Evolutionary conservation across 2,329 filamentous ascomycete genomes (phyloP), one percentile per base, ranked within the genome.

Genomic region (Aspergillus ochraceoroseus): DNA sequence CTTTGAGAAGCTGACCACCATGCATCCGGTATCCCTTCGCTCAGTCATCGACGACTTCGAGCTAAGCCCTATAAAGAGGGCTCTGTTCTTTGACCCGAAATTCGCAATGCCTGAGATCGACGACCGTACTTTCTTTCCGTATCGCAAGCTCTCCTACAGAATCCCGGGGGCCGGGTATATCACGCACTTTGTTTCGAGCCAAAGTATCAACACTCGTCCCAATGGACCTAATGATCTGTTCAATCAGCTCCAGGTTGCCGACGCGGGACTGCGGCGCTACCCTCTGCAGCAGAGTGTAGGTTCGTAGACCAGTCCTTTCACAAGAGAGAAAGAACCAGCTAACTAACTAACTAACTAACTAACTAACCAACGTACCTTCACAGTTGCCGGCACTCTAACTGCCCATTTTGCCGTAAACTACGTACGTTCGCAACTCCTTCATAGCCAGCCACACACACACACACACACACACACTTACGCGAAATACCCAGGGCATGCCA

Each of bases 171-270:
- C 59, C 4, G 76, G 78, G 1, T 64, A 66, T 0, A 62, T 81
- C 11, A 70, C 72, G 0, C 74, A 83, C 48, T 74, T 80, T 34
- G 70, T 76, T 3, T 72, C 80, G 0, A 80, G 74, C 36, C 56
- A 61, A n/a, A 58, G 54, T 0, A 71, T 82, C 18, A 75, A 77
- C 19, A 54, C 61, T 11, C 67, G 72, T n/a, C 32, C 53, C 0
- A 67, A 70, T 22, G 83, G 83, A 0, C 71, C 82, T 0, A 66
- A 87, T 51, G 72, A 77, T 2, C 67, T 87, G 44, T 85, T 83
- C 46, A 51, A 64, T 0, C 51, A 63, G 7, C 49, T 81, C 2
- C 72, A 78, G 32, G 29, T 49, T 2, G 51, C 52, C 1, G 62
- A 74, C 4, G 61, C 78, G 23, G 64, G 66, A 2, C 56, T 80